Conservation (phyloP, 441 rosid genomes). For the Metrosideros polymorpha region DNA sequence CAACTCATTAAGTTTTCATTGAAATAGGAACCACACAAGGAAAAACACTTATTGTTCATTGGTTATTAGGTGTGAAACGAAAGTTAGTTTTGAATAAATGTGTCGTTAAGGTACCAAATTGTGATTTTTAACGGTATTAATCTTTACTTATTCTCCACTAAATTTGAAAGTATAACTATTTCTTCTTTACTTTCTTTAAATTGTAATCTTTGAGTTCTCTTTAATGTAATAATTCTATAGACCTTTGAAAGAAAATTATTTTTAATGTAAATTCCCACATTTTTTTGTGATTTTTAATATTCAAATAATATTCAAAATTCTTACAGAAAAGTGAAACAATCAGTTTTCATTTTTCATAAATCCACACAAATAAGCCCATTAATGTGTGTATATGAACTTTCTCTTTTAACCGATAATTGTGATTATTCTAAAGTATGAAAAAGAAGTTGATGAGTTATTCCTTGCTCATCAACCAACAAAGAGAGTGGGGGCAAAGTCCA, state of each 20-base stretch:
- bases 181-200: not conserved
- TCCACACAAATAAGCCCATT: not conserved
- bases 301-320: not conserved
- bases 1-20: too few species aligned
- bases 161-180: not conserved
- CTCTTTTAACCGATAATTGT: not conserved
- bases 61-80: not conserved
- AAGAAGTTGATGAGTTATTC: not conserved
- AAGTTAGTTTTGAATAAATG: not conserved
- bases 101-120: not conserved
- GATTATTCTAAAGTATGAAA: not conserved
- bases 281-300: not conserved
- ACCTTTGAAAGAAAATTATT: not conserved
- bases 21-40: too few species aligned
- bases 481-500: not conserved
- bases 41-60: too few species aligned
- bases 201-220: not conserved
- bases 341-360: not conserved
- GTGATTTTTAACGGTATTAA: not conserved
- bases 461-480: not conserved
- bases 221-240: not conserved
- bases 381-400: not conserved
- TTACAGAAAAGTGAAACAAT: fast-evolving
- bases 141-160: not conserved
- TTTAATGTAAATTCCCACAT: not conserved